Conservation (phyloP, 2,329 filamentous ascomycete species). For the Achaetomium macrosporum region DNA sequence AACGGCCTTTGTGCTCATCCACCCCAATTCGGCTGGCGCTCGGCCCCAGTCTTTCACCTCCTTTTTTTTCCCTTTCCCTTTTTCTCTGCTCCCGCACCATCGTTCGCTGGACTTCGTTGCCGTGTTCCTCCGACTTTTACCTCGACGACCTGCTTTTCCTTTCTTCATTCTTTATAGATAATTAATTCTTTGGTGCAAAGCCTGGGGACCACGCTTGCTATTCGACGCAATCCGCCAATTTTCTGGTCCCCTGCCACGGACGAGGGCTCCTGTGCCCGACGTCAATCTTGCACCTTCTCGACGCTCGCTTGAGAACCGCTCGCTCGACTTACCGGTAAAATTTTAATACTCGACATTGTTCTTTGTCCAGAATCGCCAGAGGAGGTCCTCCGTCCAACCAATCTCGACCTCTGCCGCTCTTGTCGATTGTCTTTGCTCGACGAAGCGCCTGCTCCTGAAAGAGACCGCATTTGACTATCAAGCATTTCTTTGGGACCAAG, state of each 20-base stretch:
- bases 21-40: slow-evolving; percentile 16
- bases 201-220: not conserved
- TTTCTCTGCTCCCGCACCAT: slow-evolving; percentile 18
- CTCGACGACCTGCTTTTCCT: slow-evolving; percentile 14
- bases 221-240: slow-evolving; percentile 8
- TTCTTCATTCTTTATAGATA: slow-evolving; percentile 22
- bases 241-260: slow-evolving; percentile 1
- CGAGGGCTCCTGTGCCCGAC: slow-evolving; percentile 8
- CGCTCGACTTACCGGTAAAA: slow-evolving; percentile 18
- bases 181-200: slow-evolving; percentile 14
- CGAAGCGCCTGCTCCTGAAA: slow-evolving; percentile 1
- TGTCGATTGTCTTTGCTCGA: slow-evolving; percentile 13
- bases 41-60: slow-evolving; percentile 19
- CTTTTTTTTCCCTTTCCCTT: slow-evolving; percentile 25
- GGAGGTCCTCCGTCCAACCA: slow-evolving; percentile 10
- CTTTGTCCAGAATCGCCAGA: slow-evolving; percentile 18
- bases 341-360: slow-evolving; percentile 21
- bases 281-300: slow-evolving; percentile 20
- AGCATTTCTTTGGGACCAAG: slow-evolving; percentile 20
- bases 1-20: slow-evolving; percentile 18
- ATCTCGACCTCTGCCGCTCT: slow-evolving; percentile 7
- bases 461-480: slow-evolving; percentile 14
- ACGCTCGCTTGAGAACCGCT: slow-evolving; percentile 21
- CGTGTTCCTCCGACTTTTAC: slow-evolving; percentile 15
- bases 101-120: slow-evolving; percentile 20